phyloP scores from a whole-genome alignment of 345 rosid genomes.

The Pistacia integerrima region DNA sequence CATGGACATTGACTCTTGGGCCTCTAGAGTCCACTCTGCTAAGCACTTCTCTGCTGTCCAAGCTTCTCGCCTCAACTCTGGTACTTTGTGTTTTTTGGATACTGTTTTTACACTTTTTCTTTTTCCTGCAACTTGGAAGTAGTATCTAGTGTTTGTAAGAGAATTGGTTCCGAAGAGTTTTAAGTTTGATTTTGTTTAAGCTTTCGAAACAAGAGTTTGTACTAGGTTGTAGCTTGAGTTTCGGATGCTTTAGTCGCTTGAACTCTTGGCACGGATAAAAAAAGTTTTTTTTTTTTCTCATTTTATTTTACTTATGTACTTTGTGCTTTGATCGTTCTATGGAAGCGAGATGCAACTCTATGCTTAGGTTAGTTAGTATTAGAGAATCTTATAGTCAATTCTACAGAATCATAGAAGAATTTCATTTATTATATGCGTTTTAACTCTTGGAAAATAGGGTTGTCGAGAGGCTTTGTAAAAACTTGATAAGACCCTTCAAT shows the following conservation, averaged over 20 bases:
- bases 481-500: background rate
- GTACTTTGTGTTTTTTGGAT: conserved; percentile 20
- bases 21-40: conserved; percentile 40
- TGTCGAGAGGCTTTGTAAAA: background rate
- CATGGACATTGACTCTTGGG: conserved; percentile 54
- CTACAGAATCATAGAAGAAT: conserved; percentile 1
- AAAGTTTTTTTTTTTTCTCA: background rate
- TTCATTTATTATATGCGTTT: conserved; percentile 2
- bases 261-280: background rate
- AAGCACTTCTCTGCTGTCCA: conserved; percentile 40
- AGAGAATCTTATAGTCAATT: background rate
- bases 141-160: background rate
- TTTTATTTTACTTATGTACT: background rate
- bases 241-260: background rate
- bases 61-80: conserved; percentile 31
- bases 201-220: background rate
- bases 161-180: background rate
- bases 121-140: background rate
- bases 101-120: background rate
- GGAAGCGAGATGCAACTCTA: background rate
- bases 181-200: background rate
- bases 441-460: background rate
- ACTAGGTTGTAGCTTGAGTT: background rate
- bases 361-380: background rate
- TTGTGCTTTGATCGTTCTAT: background rate